These are phyloP conservation scores for Przewalskia tangutica DNA, from an alignment of 257 asterid species.

Conservation along the genomic window DNA sequence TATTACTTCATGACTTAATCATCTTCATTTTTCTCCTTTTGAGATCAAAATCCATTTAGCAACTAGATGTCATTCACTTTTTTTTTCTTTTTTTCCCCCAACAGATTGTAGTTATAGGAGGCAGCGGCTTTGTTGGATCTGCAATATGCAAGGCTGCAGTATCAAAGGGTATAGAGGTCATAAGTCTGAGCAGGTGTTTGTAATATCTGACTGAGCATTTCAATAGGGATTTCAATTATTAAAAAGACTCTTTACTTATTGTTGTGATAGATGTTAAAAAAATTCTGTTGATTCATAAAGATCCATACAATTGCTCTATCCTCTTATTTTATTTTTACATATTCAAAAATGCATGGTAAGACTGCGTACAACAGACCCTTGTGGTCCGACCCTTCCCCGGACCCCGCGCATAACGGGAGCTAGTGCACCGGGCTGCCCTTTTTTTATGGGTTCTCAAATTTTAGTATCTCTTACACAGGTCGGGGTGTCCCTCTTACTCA, in stretches of 20 bases:
- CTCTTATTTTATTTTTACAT: not conserved
- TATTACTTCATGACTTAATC: slow-evolving; percentile 21
- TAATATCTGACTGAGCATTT: not conserved
- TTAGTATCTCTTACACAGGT: slow-evolving; percentile 32
- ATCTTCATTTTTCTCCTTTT: not conserved
- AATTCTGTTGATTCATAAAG: not conserved
- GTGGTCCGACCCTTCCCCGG: no score
- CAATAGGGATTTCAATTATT: slow-evolving; percentile 9
- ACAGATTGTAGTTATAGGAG: slow-evolving; percentile 94
- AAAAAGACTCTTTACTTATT: not conserved
- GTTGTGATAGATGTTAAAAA: not conserved
- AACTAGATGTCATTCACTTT: not conserved
- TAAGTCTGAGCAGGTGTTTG: slow-evolving; percentile 88
- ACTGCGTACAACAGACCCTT: no score
- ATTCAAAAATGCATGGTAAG: no score
- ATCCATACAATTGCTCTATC: not conserved
- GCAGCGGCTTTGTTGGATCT: slow-evolving; percentile 96
- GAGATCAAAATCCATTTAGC: not conserved
- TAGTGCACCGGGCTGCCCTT: no score
- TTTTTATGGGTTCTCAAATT: not conserved
- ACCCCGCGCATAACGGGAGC: no score
- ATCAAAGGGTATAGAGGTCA: slow-evolving; percentile 85
- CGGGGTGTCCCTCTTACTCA: slow-evolving; percentile 68
- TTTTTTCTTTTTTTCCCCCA: slow-evolving; percentile 10
- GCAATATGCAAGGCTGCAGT: slow-evolving; percentile 99